phyloP scores from a whole-genome alignment of 2,329 filamentous ascomycete species.

The Rhinocladiella mackenziei region DNA sequence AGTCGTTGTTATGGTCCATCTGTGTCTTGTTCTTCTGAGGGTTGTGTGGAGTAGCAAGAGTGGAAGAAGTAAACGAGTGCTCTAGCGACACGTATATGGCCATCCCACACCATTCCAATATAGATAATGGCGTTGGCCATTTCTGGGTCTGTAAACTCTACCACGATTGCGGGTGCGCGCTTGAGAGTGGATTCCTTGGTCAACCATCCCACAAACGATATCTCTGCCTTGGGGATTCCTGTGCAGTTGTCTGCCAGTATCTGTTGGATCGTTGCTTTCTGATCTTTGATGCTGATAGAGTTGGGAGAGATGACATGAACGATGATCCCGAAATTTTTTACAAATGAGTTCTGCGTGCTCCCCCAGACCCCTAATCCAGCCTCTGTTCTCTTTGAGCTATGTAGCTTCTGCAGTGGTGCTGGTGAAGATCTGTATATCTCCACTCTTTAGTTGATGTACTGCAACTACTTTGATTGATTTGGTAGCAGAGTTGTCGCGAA shows the following conservation, averaged over 20 bases:
- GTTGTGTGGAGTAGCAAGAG: too few relatives aligned
- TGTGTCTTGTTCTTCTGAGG: too few relatives aligned
- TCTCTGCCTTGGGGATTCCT: constrained; percentile 28
- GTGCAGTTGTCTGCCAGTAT: constrained; percentile 31
- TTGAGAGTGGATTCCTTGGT: constrained; percentile 9
- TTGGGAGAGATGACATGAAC: constrained; percentile 30
- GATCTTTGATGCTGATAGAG: constrained; percentile 32
- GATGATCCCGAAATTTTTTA: constrained; percentile 30
- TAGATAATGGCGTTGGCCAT: constrained; percentile 32
- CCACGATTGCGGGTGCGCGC: constrained; percentile 17
- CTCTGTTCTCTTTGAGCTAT: constrained; percentile 1
- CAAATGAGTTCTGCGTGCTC: constrained; percentile 14
- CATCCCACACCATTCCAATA: constrained; percentile 28
- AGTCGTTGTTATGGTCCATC: too few relatives aligned
- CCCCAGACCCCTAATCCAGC: constrained; percentile 27
- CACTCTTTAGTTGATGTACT: constrained; percentile 13
- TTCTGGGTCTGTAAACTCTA: constrained; percentile 31
- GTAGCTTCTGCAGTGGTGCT: neutral
- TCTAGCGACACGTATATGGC: too few relatives aligned
- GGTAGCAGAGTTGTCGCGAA: neutral
- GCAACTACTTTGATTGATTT: constrained; percentile 9
- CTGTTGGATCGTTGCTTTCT: constrained; percentile 28
- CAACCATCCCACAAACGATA: constrained; percentile 30
- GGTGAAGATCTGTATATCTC: constrained; percentile 6
- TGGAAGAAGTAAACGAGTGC: too few relatives aligned